Conservation (phyloP, 108 stramenopile genomes). For the Pseudonitzschia delicatissima region DNA sequence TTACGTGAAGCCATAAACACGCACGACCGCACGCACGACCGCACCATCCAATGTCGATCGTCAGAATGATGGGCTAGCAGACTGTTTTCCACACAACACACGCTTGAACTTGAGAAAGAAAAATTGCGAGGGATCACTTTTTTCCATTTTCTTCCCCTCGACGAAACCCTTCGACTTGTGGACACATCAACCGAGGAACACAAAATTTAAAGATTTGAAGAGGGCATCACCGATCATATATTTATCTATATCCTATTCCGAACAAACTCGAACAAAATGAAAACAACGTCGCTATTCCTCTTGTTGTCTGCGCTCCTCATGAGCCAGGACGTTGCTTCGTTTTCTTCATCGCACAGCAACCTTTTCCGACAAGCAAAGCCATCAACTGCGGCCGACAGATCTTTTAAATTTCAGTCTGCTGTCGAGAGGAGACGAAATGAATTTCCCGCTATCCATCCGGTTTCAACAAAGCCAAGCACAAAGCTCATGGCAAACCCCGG, state of each 20-base stretch:
- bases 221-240: not conserved
- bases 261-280: not conserved
- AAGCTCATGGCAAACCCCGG: constrained; percentile 22
- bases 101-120: too few relatives aligned
- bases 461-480: not conserved
- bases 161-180: not conserved
- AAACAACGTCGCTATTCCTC: not conserved
- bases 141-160: too few relatives aligned
- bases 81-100: too few relatives aligned
- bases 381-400: not conserved
- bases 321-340: not conserved
- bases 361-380: not conserved
- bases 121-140: too few relatives aligned
- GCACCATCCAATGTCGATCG: constrained; percentile 1
- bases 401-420: not conserved
- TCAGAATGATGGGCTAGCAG: constrained; percentile 6
- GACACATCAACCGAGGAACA: not conserved
- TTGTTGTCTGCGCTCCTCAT: not conserved
- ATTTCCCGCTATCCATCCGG: not conserved
- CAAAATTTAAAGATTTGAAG: not conserved
- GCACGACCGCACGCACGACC: constrained; percentile 4
- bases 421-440: not conserved
- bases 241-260: too few relatives aligned
- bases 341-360: not conserved
- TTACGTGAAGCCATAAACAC: too few relatives aligned